Base-by-base conservation (phyloP, 306 rosid species). In the Lotus japonicus region DNA sequence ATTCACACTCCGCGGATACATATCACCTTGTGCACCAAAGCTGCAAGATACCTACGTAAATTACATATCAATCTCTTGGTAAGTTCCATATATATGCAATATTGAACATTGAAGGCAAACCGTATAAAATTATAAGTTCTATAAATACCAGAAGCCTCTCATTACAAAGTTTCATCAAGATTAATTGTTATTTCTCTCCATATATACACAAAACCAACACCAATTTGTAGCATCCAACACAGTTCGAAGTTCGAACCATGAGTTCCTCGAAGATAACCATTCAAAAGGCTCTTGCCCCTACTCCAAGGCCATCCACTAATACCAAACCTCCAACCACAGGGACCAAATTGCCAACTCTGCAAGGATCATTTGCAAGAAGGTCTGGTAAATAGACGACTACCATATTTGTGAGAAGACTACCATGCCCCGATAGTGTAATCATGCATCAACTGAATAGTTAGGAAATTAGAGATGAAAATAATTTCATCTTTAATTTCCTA, bases 221-320 rank as follows among this genome's bases (percentile, higher is more conserved):
- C 28, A 38, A 38, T 28, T 46, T 45, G 26, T 26, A 64, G 26
- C 56, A 46, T 13, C 39, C 1, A 4, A 0, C 31, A 57, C 19
- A 28, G n/a, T n/a, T n/a, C n/a, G n/a, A n/a, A n/a, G n/a, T n/a
- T n/a, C n/a, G n/a, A n/a, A n/a, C n/a, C n/a, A 69, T 70, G 75
- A 58, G 66, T 70, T 45, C 42, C 48, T 43, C 58, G 33, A 49
- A 35, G 3, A 5, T 39, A 23, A 55, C 4, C 57, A 42, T 70
- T 70, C 35, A 31, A 6, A 44, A 45, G 0, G 4, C 14, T 39
- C 54, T 70, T 28, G 14, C 33, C 46, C 35, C 9, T 11, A 45
- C 57, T 5, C 44, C 75, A 28, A 70, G 66, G 75, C 75, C 75
- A 31, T 7, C 75, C 1, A 13, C 74, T 33, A 35, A 45, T 4